Conservation (phyloP, 2,329 filamentous ascomycete species). For the Fusarium ambrosium region DNA sequence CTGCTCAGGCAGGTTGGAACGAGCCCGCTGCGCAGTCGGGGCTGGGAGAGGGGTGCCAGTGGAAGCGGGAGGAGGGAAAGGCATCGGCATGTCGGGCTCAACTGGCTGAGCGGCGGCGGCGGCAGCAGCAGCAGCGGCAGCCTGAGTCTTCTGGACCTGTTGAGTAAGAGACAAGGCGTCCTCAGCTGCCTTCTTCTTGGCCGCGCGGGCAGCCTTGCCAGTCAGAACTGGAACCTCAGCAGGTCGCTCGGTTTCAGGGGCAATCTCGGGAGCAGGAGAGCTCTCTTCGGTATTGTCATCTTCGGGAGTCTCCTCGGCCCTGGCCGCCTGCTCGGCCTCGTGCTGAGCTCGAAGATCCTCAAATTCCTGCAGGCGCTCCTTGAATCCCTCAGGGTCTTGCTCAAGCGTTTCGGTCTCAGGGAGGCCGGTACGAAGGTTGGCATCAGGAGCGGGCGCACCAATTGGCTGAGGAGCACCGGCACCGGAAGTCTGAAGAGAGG, state of each 20-base stretch:
- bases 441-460: conserved; percentile 51
- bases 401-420: conserved; percentile 65
- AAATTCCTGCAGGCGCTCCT: conserved; percentile 86
- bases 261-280: conserved; percentile 19
- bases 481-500: conserved; percentile 49
- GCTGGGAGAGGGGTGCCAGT: conserved; percentile 88
- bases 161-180: conserved; percentile 78
- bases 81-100: conserved; percentile 77
- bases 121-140: conserved; percentile 55
- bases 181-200: conserved; percentile 52
- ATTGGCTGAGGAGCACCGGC: conserved; percentile 55
- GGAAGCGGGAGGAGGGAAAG: conserved; percentile 72
- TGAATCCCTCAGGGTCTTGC: conserved; percentile 70
- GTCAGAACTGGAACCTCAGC: conserved; percentile 30
- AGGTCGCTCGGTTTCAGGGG: conserved; percentile 28
- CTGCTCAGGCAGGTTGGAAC: conserved; percentile 85
- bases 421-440: conserved; percentile 60
- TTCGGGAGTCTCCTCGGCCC: conserved; percentile 53
- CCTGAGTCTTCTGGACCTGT: conserved; percentile 83
- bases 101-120: conserved; percentile 61
- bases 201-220: conserved; percentile 45
- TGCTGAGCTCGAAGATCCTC: conserved; percentile 81
- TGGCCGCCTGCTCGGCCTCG: conserved; percentile 66
- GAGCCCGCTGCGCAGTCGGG: conserved; percentile 86
- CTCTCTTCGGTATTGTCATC: conserved; percentile 45